Evolutionary conservation across 2,329 filamentous ascomycete species (phyloP), one percentile per base, ranked within the genome.

Genomic region (Keithomyces neogunnii): DNA sequence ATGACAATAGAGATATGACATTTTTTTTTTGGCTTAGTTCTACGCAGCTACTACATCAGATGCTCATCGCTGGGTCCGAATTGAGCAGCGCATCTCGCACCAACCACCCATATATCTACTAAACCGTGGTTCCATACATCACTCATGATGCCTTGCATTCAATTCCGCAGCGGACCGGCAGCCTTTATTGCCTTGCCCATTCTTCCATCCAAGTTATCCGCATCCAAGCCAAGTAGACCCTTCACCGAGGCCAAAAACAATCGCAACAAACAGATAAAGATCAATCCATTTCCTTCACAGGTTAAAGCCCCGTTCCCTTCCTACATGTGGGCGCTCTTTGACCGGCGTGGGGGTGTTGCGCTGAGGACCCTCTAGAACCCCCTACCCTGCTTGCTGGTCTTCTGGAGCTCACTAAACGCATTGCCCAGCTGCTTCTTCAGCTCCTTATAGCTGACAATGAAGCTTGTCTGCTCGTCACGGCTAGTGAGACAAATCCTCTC

Each of bases 361-460:
- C 33, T n/a, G 3, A 29, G 49, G 50, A 32, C 58, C 59, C 55
- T 53, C 60, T 70, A 72, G 50, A 70, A 65, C 48, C 63, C 63
- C 52, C 67, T 62, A 4, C 58, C 60, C 45, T 64, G 62, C 59
- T 71, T 72, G 51, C 62, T 65, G 47, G 64, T 68, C 63, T 80
- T 81, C 49, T 74, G 68, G 49, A 85, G 70, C 50, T 85, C 81
- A 35, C 73, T 73, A 59, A 84, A 85, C 3, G 81, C 74, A 49
- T 71, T 72, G 40, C 72, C 70, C 46, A 83, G 68, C 63, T 82
- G 78, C 65, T 82, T 81, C 69, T 81, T 95, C 55, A 99, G 69
- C 67, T 97, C 93, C 66, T 89, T 88, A 67, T 95, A 99, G 58
- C 82, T 92, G 54, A 96, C 84, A 51, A 96, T 78, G 62, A 97